These are phyloP conservation scores for Suillus discolor DNA, from an alignment of 768 basidiomycete genomes.

Conservation along the genomic window DNA sequence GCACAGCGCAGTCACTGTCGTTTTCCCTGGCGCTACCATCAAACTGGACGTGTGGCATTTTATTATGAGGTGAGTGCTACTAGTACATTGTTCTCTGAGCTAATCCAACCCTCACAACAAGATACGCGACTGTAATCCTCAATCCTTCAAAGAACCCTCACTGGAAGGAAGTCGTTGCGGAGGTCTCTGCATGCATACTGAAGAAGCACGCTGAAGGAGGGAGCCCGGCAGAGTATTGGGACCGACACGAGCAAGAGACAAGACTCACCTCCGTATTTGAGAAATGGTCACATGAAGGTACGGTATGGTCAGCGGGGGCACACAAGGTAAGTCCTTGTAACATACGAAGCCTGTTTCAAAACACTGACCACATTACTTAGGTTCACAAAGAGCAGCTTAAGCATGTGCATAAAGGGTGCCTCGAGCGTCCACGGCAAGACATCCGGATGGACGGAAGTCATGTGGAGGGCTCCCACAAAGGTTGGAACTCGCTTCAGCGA, in stretches of 20 bases:
- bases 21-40: neutral
- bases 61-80: conserved; percentile 15
- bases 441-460: too few species aligned
- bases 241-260: conserved; percentile 18
- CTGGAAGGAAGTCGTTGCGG: conserved; percentile 2
- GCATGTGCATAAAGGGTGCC: too few species aligned
- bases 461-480: too few species aligned
- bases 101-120: neutral
- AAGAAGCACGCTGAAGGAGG: conserved; percentile 11
- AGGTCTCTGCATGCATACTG: conserved; percentile 15
- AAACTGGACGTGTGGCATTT: conserved; percentile 25
- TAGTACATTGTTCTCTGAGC: neutral
- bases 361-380: too few species aligned
- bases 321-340: conserved; percentile 14
- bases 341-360: too few species aligned
- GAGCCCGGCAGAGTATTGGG: conserved; percentile 19
- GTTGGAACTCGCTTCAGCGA: too few species aligned
- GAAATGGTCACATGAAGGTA: conserved; percentile 16
- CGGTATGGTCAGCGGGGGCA: conserved; percentile 22
- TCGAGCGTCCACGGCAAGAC: too few species aligned
- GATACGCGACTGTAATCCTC: conserved; percentile 16
- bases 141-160: conserved; percentile 14
- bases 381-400: too few species aligned
- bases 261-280: conserved; percentile 14
- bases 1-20: neutral